These are phyloP conservation scores for Mrakia frigida DNA, from an alignment of 768 basidiomycete genomes.

Conservation along the genomic window DNA sequence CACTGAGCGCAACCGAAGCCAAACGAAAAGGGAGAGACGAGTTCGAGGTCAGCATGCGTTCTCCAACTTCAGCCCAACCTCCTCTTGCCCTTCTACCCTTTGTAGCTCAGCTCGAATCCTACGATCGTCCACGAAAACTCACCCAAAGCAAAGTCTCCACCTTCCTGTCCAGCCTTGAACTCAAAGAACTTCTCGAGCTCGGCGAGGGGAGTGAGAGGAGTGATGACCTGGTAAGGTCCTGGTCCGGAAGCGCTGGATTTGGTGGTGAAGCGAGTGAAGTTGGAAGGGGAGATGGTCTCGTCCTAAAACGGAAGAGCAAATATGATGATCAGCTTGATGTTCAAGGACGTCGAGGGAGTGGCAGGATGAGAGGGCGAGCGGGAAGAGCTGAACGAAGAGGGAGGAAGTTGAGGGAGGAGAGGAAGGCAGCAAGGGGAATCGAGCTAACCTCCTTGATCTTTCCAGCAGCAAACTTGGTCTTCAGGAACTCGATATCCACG, in stretches of 20 bases:
- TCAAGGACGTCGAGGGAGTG: no score
- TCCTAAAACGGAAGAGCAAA: not conserved
- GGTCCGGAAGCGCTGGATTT: constrained; percentile 13
- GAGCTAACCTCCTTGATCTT: constrained; percentile 17
- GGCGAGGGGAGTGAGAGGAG: constrained; percentile 11
- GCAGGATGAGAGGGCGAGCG: no score
- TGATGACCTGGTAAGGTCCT: not conserved
- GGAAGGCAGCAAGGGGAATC: not conserved
- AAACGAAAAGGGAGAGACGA: not conserved
- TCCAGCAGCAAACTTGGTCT: constrained; percentile 10
- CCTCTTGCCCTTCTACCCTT: no score
- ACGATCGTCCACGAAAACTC: not conserved
- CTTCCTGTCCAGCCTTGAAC: constrained; percentile 4
- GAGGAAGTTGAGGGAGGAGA: not conserved
- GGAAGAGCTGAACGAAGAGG: no score
- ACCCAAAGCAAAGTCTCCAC: constrained; percentile 20
- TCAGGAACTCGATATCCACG: constrained; percentile 14
- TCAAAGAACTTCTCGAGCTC: constrained; percentile 24
- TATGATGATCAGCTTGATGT: no score
- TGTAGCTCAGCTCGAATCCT: no score
- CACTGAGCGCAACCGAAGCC: not conserved
- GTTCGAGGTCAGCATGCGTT: not conserved
- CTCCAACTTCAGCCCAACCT: no score
- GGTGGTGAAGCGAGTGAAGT: constrained; percentile 18
- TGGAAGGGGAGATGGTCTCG: not conserved